Evolutionary conservation across 108 stramenopile species (phyloP).

Genomic region (Poteriospumella lacustris): DNA sequence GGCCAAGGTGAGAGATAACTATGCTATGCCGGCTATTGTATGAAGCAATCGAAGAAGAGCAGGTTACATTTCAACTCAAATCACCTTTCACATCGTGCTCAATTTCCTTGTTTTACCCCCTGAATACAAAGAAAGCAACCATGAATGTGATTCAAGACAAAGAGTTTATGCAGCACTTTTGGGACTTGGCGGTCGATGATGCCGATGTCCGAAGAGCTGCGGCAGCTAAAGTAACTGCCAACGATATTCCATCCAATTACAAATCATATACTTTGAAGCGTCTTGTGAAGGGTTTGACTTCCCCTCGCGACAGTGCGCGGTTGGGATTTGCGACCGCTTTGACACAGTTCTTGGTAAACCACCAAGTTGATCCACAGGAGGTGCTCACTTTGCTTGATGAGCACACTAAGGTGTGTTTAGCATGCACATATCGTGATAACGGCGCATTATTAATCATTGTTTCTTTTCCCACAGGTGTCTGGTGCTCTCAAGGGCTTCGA

Average conservation of each 20-base stretch:
- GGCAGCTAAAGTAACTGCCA: neutral
- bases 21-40: too few relatives aligned
- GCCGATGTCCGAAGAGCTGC: neutral
- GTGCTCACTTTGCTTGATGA: neutral
- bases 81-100: too few relatives aligned
- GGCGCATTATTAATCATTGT: neutral
- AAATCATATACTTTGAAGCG: neutral
- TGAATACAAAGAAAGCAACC: too few relatives aligned
- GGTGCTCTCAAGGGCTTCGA: neutral
- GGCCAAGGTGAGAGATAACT: too few relatives aligned
- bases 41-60: too few relatives aligned
- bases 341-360: neutral
- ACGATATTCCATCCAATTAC: neutral
- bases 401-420: neutral
- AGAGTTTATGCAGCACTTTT: neutral
- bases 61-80: too few relatives aligned
- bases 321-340: neutral
- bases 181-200: slow-evolving; percentile 4
- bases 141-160: neutral
- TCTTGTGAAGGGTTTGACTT: neutral
- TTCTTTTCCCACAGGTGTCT: neutral
- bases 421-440: neutral
- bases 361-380: neutral
- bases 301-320: neutral
- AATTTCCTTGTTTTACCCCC: too few relatives aligned